A percentile compares a stretch with the other conserved stretches of the same genome.
These are phyloP conservation scores for Nemania sp. DNA, from an alignment of 2,329 filamentous ascomycete species.

Conservation along the genomic window DNA sequence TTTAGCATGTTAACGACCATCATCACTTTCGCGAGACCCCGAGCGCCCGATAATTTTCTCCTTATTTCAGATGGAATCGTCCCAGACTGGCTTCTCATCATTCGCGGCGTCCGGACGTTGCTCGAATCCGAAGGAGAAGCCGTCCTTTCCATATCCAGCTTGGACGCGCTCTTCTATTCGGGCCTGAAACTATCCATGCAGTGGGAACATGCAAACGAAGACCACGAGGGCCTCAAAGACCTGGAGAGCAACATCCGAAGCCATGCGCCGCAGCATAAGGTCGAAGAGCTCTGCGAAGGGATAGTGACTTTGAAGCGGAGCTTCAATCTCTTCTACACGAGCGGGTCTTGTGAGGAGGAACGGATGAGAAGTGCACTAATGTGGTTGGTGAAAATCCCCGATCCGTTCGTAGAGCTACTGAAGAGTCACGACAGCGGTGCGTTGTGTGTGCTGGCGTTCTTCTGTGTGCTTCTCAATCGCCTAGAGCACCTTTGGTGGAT, in stretches of 20 bases:
- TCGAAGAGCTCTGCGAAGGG: slow-evolving; percentile 19
- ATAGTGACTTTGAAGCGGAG: slow-evolving; percentile 29
- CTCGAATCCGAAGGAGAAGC: slow-evolving; percentile 35
- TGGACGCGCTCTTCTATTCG: slow-evolving; percentile 38
- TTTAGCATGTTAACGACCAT: slow-evolving; percentile 46
- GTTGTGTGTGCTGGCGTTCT: slow-evolving; percentile 36
- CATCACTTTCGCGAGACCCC: slow-evolving; percentile 44
- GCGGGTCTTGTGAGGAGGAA: slow-evolving; percentile 28
- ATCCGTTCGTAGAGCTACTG: slow-evolving; percentile 31
- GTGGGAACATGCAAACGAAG: slow-evolving; percentile 25
- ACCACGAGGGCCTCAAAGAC: slow-evolving; percentile 33
- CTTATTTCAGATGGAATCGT: slow-evolving; percentile 41
- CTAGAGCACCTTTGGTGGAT: slow-evolving; percentile 40
- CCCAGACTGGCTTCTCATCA: slow-evolving; percentile 45
- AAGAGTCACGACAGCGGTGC: slow-evolving; percentile 32
- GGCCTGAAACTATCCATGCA: slow-evolving; percentile 30
- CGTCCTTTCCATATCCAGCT: slow-evolving; percentile 28
- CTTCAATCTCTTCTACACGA: slow-evolving; percentile 27
- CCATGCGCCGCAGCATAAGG: slow-evolving; percentile 24
- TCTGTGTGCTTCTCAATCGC: slow-evolving; percentile 37
- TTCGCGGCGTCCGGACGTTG: slow-evolving; percentile 44
- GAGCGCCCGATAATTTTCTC: slow-evolving; percentile 43
- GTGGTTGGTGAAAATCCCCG: slow-evolving; percentile 33
- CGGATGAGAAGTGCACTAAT: slow-evolving; percentile 29
- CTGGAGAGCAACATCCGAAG: slow-evolving; percentile 27